Conservation (phyloP, 371 early-diverging fungal genomes). For the Entomophthora muscae region DNA sequence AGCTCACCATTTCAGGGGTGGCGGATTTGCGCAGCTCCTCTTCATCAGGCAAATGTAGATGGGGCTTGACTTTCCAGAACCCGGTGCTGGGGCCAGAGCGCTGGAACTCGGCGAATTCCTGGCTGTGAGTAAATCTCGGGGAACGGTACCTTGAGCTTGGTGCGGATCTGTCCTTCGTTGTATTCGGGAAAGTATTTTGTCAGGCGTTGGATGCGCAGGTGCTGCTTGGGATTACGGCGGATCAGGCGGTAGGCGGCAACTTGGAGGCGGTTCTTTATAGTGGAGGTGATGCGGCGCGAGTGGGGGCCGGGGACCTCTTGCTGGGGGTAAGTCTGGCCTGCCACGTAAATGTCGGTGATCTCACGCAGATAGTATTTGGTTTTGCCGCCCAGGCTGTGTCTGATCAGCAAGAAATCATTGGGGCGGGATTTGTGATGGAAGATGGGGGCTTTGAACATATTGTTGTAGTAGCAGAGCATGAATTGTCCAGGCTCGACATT, state of each 20-base stretch:
- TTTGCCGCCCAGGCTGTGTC: conserved; percentile 50
- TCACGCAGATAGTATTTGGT: conserved; percentile 69
- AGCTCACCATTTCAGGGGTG: conserved; percentile 84
- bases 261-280: conserved; percentile 83
- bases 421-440: conserved; percentile 60
- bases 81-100: conserved; percentile 82
- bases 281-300: conserved; percentile 86
- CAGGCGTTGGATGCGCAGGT: conserved; percentile 58
- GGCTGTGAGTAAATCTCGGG: neutral
- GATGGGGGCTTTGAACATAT: conserved; percentile 91
- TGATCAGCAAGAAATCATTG: conserved; percentile 77
- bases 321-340: conserved; percentile 96
- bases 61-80: conserved; percentile 83
- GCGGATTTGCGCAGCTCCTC: conserved; percentile 89
- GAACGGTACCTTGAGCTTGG: conserved; percentile 43
- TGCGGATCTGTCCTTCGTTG: conserved; percentile 65
- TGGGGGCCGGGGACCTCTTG: conserved; percentile 97
- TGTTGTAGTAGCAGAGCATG: conserved; percentile 82
- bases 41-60: conserved; percentile 67
- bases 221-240: conserved; percentile 47
- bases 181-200: conserved; percentile 69
- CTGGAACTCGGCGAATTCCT: conserved; percentile 90
- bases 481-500: conserved; percentile 87
- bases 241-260: conserved; percentile 78
- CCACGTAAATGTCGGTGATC: conserved; percentile 68